Conservation (phyloP, 2,329 filamentous ascomycete species). For the Penicillium capsulatum region DNA sequence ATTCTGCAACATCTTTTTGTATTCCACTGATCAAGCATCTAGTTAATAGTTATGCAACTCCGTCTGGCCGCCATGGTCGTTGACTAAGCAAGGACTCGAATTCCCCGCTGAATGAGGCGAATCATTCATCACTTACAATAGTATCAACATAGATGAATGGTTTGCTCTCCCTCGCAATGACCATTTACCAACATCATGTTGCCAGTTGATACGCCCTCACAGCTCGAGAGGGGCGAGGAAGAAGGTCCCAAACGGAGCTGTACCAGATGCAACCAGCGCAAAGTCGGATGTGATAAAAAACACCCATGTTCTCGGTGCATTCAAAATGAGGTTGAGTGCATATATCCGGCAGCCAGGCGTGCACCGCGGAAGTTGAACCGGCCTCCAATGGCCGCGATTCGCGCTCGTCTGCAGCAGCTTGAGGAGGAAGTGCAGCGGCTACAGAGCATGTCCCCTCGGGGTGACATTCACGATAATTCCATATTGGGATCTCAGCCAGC, state of each 20-base stretch:
- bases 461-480: not conserved
- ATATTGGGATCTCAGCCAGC: not conserved
- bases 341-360: slow-evolving; percentile 16
- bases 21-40: too few relatives aligned
- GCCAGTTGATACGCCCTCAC: too few relatives aligned
- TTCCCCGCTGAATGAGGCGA: too few relatives aligned
- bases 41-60: too few relatives aligned
- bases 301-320: slow-evolving; percentile 25
- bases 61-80: too few relatives aligned
- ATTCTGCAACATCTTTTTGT: too few relatives aligned
- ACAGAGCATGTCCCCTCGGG: not conserved
- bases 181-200: too few relatives aligned
- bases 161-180: too few relatives aligned
- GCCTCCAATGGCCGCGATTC: slow-evolving; percentile 17
- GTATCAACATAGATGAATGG: too few relatives aligned
- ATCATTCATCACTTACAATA: too few relatives aligned
- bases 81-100: too few relatives aligned
- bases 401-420: slow-evolving; percentile 13
- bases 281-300: slow-evolving; percentile 32
- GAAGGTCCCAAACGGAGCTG: slow-evolving; percentile 28
- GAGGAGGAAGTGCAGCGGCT: slow-evolving; percentile 19
- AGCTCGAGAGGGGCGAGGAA: too few relatives aligned
- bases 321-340: slow-evolving; percentile 13
- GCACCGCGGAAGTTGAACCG: slow-evolving; percentile 18
- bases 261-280: slow-evolving; percentile 29